Conservation (phyloP, 352 stramenopile genomes). For the Globisporangium polare region DNA sequence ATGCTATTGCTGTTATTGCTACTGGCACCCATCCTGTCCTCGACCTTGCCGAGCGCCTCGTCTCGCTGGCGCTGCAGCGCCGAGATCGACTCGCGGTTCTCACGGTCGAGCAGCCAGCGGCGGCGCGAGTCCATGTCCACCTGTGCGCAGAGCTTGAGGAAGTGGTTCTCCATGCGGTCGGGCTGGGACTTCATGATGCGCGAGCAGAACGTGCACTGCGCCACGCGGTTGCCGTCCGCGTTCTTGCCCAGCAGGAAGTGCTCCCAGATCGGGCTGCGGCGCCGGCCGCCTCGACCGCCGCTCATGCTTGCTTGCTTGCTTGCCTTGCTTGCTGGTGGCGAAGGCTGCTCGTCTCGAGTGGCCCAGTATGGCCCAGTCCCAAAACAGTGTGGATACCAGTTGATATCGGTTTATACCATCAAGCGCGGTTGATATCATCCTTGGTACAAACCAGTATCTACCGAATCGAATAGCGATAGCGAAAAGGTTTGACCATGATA, state of each 20-base stretch:
- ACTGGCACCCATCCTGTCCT: not conserved
- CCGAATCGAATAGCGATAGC: no score
- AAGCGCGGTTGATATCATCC: no score
- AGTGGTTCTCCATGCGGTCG: conserved; percentile 21
- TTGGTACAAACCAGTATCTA: not conserved
- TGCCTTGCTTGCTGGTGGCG: no score
- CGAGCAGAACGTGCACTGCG: conserved; percentile 15
- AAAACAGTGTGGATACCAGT: no score
- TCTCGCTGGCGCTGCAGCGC: conserved; percentile 2
- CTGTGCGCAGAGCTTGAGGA: conserved; percentile 15
- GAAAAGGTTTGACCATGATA: no score
- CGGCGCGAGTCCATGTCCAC: conserved; percentile 11
- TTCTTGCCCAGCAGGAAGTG: conserved; percentile 12
- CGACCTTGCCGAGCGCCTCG: not conserved
- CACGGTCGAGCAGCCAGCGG: conserved; percentile 13
- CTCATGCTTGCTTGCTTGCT: not conserved
- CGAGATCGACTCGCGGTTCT: conserved; percentile 5
- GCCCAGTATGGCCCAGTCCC: no score
- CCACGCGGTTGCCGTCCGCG: conserved; percentile 13
- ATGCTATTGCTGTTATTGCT: not conserved
- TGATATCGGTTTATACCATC: no score
- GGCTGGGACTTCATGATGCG: conserved; percentile 18
- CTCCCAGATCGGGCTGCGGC: conserved; percentile 16
- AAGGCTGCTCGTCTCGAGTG: no score
- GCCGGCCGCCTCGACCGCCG: conserved; percentile 5